These are phyloP conservation scores for Microbotryum violaceum DNA, from an alignment of 1,284 basidiomycete genomes.

Conservation along the genomic window DNA sequence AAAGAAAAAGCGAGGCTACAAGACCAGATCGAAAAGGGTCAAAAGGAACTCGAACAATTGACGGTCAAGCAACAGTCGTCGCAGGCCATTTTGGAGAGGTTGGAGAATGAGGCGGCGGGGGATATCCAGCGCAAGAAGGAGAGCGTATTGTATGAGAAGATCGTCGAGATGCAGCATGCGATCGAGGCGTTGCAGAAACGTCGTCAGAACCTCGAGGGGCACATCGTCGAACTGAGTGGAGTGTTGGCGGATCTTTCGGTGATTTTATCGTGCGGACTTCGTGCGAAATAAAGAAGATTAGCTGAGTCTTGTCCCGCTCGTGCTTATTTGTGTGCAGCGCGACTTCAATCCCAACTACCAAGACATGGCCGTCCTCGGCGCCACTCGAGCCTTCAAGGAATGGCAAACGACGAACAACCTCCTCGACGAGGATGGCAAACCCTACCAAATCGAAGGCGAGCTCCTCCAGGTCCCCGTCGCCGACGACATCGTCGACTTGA, in stretches of 20 bases:
- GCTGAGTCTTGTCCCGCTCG: neutral
- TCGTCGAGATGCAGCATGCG: constrained; percentile 64
- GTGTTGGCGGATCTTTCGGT: constrained; percentile 72
- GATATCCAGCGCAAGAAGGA: constrained; percentile 53
- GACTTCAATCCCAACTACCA: constrained; percentile 98
- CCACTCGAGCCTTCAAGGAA: constrained; percentile 86
- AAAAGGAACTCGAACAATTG: constrained; percentile 40
- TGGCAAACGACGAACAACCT: constrained; percentile 47
- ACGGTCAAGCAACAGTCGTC: constrained; percentile 58
- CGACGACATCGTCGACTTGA: constrained; percentile 43
- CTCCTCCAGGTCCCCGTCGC: constrained; percentile 48
- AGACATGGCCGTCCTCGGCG: constrained; percentile 97
- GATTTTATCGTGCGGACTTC: neutral
- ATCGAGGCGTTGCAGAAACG: constrained; percentile 67
- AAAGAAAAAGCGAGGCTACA: constrained; percentile 79
- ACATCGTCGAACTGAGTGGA: constrained; percentile 69
- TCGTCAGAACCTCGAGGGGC: constrained; percentile 62
- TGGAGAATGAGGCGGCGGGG: constrained; percentile 34
- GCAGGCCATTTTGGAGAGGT: constrained; percentile 35
- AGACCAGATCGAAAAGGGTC: constrained; percentile 48
- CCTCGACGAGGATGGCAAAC: constrained; percentile 21
- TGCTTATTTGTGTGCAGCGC: constrained; percentile 16
- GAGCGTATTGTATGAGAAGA: constrained; percentile 68
- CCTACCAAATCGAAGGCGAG: constrained; percentile 41
- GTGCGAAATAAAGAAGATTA: fast-evolving